Percentiles rank a stretch among this genome's conserved stretches.
Evolutionary conservation across 768 basidiomycete species (phyloP).

Genomic region (Inosperma sp.): DNA sequence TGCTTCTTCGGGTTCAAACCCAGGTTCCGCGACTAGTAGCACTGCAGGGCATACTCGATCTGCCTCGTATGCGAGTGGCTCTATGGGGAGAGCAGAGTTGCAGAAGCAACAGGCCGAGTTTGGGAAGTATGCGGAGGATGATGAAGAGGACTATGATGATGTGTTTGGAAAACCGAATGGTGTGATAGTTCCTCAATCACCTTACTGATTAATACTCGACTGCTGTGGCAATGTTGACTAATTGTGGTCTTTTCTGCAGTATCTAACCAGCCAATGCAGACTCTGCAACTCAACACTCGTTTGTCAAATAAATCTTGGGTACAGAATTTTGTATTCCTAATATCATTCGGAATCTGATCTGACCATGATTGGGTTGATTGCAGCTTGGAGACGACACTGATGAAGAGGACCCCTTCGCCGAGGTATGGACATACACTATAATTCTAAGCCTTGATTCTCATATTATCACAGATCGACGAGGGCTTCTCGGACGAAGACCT

Average conservation of each 20-base stretch:
- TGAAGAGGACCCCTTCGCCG: conserved; percentile 95
- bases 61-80: conserved; percentile 51
- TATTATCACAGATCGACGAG: conserved; percentile 90
- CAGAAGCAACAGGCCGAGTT: conserved; percentile 59
- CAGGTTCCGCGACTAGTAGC: conserved; percentile 18
- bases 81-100: conserved; percentile 66
- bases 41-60: conserved; percentile 47
- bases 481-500: conserved; percentile 89
- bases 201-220: no score
- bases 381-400: conserved; percentile 79
- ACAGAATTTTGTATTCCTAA: conserved; percentile 13
- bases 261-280: conserved; percentile 61
- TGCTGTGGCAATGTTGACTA: not conserved
- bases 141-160: conserved; percentile 93
- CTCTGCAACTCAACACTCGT: conserved; percentile 79
- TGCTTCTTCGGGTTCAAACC: conserved; percentile 28
- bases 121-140: conserved; percentile 79
- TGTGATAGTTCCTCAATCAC: conserved; percentile 41
- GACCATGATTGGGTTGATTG: conserved; percentile 31
- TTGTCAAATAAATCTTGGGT: conserved; percentile 92
- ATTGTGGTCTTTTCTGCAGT: conserved; percentile 32
- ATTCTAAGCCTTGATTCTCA: no score
- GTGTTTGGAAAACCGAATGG: conserved; percentile 80
- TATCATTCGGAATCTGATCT: not conserved
- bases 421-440: no score